These are phyloP conservation scores for Firmiana major DNA, from an alignment of 345 rosid genomes.

Conservation along the genomic window DNA sequence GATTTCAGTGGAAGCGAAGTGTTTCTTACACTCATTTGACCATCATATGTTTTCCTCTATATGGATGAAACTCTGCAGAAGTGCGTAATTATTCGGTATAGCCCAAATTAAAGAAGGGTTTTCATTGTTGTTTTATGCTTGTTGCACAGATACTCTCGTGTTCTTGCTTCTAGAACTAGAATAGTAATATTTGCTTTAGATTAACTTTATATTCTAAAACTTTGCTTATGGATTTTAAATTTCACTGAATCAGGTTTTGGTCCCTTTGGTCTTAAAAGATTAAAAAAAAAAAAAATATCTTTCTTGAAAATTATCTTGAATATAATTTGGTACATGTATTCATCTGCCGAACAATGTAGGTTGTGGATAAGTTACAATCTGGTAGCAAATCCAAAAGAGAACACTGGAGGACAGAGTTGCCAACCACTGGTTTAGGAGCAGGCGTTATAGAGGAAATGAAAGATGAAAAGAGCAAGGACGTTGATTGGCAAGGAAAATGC, in stretches of 20 bases:
- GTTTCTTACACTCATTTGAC: background rate
- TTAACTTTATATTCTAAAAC: background rate
- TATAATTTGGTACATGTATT: constrained; percentile 5
- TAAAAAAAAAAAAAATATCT: background rate
- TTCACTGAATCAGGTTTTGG: background rate
- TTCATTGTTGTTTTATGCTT: background rate
- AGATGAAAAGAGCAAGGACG: constrained; percentile 69
- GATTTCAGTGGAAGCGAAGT: background rate
- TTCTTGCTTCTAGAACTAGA: background rate
- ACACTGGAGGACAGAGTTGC: constrained; percentile 59
- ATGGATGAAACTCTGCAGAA: background rate
- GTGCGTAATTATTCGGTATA: background rate
- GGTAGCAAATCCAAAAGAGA: constrained; percentile 69
- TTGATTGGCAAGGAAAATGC: constrained; percentile 90
- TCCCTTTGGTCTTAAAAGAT: background rate
- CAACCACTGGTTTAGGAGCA: constrained; percentile 58
- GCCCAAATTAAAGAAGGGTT: background rate
- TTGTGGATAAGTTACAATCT: constrained; percentile 87
- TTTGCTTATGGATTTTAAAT: background rate
- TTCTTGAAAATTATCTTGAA: background rate
- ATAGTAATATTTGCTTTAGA: background rate
- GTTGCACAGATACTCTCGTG: background rate
- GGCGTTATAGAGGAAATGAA: constrained; percentile 64
- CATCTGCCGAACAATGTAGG: constrained; percentile 40
- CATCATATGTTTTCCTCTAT: background rate